Evolutionary conservation across 768 basidiomycete genomes (phyloP), one percentile per base, ranked within the genome.

Genomic region (Tricholoma bakamatsutake): DNA sequence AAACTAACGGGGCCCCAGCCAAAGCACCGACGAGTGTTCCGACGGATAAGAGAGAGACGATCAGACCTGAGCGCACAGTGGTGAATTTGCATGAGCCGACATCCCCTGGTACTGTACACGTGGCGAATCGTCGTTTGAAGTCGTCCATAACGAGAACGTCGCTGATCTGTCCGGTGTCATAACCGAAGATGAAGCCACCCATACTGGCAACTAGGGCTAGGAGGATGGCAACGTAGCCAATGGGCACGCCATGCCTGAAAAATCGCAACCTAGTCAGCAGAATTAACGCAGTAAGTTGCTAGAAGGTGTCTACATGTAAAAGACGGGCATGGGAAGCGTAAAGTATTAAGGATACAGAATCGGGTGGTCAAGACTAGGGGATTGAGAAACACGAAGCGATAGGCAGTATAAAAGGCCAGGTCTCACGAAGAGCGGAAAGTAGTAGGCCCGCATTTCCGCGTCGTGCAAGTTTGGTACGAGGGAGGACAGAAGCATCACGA

Each of bases 131-230:
- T 9, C 74, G 69, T 34, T 78, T 70, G 67, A 88, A 88, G 68
- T 87, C 83, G 10, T 77, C 65, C 85, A 90, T 88, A 67, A 88
- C 71, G 27, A 88, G 71, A 61, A 91, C 86, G 65, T 87, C 85
- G 51, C 83, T 83, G 59, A 91, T 90, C 67, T 90, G 88, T 24
- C 87, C 87, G 11, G 85, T 88, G 66, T 88, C 85, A 60, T 87
- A 86, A 53, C 80, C 81, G 54, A 82, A 83, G 57, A 83, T 82
- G 68, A 82, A 82, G 47, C 87, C 87, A 55, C 87, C 87, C 77
- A 88, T 87, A 50, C 80, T 82, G 34, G 87, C 83, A 34, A 90
- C 66, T 54, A 86, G 63, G 61, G 86, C 86, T 50, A 88, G 71
- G 73, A 81, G 77, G 66, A 89, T 80, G 55, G 86, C 78, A 39